Percentiles rank a stretch among this genome's conserved stretches.
Evolutionary conservation across 208 protist genomes (phyloP).

Genomic region (Acanthamoeba lenticulata): DNA sequence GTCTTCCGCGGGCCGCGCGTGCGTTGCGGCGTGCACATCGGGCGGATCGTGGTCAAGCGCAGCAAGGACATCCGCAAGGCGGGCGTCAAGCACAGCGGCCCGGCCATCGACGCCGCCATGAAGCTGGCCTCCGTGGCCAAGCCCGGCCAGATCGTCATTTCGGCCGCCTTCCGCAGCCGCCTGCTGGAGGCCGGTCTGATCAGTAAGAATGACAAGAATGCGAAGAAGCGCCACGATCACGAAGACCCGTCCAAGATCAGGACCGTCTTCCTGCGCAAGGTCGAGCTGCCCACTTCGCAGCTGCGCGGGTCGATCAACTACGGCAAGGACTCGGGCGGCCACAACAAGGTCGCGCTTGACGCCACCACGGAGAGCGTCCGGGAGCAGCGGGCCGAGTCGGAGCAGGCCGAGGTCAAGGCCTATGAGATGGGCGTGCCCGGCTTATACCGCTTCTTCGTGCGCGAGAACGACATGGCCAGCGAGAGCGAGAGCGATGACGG

Average conservation of each 20-base stretch:
- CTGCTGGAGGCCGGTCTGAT: neutral
- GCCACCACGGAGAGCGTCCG: neutral
- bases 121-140: neutral
- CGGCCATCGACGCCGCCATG: neutral
- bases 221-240: neutral
- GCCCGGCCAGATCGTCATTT: neutral
- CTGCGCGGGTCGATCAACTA: neutral
- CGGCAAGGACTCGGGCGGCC: neutral
- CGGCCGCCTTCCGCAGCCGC: neutral
- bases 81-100: neutral
- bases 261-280: neutral
- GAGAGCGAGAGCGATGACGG: neutral
- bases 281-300: neutral
- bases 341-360: neutral
- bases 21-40: neutral
- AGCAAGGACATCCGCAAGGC: neutral
- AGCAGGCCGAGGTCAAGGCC: too few relatives aligned
- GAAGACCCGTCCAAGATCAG: too few relatives aligned
- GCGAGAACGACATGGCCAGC: neutral
- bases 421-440: neutral
- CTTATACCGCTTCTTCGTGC: neutral
- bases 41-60: neutral
- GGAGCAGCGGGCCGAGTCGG: neutral
- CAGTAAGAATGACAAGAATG: neutral
- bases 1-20: neutral